Conservation (phyloP, 441 rosid species). For the Heliophila coronopifolia region DNA sequence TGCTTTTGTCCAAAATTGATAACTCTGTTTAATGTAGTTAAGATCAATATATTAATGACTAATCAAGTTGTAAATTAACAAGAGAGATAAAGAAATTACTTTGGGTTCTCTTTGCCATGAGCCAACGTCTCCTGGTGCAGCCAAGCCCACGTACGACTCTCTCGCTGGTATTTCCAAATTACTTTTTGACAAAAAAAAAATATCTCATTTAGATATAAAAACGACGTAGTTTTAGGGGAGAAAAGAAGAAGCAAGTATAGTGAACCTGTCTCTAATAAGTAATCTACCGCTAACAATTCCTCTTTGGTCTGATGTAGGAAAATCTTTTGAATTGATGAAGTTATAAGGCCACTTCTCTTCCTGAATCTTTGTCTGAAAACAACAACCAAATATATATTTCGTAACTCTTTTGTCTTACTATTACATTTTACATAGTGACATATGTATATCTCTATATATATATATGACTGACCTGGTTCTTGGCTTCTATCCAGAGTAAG, state of each 20-base stretch:
- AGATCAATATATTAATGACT: not conserved
- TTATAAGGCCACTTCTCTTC: constrained; percentile 58
- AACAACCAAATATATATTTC: not conserved
- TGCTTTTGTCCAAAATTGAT: constrained; percentile 58
- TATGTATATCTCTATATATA: not conserved
- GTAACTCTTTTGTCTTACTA: constrained; percentile 2
- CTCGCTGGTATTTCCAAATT: constrained; percentile 34
- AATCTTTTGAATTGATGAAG: constrained; percentile 49
- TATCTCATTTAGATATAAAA: too few species aligned
- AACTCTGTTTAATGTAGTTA: constrained; percentile 30
- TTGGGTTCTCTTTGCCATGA: constrained; percentile 72
- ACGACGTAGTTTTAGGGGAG: not conserved
- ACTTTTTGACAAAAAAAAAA: too few species aligned
- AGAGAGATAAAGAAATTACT: constrained; percentile 24
- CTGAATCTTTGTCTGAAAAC: constrained; percentile 37
- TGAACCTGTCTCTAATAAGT: constrained; percentile 45
- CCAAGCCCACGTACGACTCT: constrained; percentile 52
- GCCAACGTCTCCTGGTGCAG: constrained; percentile 49
- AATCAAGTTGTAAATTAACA: not conserved
- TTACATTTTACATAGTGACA: not conserved
- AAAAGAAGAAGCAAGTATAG: not conserved
- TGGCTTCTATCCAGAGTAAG: constrained; percentile 58
- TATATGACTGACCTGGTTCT: constrained; percentile 38
- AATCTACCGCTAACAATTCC: constrained; percentile 51
- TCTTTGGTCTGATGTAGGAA: constrained; percentile 42